These are phyloP conservation scores for Talaromyces sp. DNA, from an alignment of 2,329 filamentous ascomycete species.

Conservation along the genomic window DNA sequence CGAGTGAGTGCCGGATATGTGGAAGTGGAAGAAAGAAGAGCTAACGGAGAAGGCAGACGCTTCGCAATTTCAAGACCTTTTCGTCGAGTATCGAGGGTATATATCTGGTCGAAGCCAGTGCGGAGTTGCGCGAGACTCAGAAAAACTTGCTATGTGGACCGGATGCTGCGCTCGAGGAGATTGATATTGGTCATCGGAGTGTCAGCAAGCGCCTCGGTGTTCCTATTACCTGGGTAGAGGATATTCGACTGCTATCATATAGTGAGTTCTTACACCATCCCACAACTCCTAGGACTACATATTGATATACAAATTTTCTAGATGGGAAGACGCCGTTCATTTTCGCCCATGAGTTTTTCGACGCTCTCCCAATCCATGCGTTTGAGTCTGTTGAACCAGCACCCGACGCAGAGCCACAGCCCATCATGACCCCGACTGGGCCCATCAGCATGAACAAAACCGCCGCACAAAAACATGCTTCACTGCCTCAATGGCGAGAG, in stretches of 20 bases:
- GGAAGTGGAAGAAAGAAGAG: neutral
- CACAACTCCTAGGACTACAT: neutral
- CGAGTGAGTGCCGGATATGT: slow-evolving; percentile 53
- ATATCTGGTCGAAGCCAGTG: slow-evolving; percentile 92
- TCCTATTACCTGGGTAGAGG: slow-evolving; percentile 86
- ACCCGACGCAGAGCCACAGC: slow-evolving; percentile 38
- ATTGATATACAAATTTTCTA: slow-evolving; percentile 37
- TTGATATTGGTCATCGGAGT: slow-evolving; percentile 67
- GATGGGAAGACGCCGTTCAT: slow-evolving; percentile 79
- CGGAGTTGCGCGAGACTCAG: slow-evolving; percentile 69
- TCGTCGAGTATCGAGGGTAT: slow-evolving; percentile 74
- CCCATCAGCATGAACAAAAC: slow-evolving; percentile 28
- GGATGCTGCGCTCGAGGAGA: slow-evolving; percentile 62
- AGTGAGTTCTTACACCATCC: slow-evolving; percentile 40
- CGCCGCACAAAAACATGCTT: slow-evolving; percentile 39
- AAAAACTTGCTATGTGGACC: slow-evolving; percentile 75
- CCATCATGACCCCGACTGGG: slow-evolving; percentile 46
- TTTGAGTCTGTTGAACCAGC: slow-evolving; percentile 69
- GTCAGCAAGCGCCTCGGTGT: slow-evolving; percentile 68
- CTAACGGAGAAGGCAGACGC: slow-evolving; percentile 56
- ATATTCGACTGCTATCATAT: slow-evolving; percentile 74
- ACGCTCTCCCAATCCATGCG: slow-evolving; percentile 90
- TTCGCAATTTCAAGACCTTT: slow-evolving; percentile 76
- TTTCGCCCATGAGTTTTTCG: slow-evolving; percentile 96
- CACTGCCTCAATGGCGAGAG: slow-evolving; percentile 69